Conservation (phyloP, 441 rosid genomes). For the Manihot esculenta region DNA sequence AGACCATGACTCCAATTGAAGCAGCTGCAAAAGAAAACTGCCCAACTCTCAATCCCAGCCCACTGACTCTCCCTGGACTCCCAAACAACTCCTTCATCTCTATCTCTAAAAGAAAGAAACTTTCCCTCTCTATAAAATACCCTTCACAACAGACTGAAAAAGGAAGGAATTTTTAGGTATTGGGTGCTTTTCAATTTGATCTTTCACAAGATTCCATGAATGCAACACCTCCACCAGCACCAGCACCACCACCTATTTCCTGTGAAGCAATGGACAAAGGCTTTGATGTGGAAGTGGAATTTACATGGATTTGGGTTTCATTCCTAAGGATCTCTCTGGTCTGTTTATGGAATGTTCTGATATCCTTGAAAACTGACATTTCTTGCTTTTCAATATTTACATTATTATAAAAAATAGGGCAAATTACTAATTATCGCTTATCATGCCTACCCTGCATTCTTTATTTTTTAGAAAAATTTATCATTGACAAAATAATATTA, state of each 20-base stretch:
- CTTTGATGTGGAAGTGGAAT: not conserved
- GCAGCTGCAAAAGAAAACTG: slow-evolving; percentile 52
- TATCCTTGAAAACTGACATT: not conserved
- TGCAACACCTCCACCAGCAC: not conserved
- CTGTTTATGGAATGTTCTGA: slow-evolving; percentile 12
- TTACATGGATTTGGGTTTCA: slow-evolving; percentile 8
- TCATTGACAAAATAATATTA: too few relatives aligned
- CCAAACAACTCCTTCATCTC: slow-evolving; percentile 50
- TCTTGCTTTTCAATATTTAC: not conserved
- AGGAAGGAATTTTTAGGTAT: not conserved
- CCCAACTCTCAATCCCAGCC: slow-evolving; percentile 43
- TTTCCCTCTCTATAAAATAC: not conserved
- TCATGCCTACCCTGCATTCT: not conserved
- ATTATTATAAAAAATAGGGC: not conserved
- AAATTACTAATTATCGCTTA: not conserved
- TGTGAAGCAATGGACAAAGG: slow-evolving; percentile 9
- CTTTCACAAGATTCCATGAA: slow-evolving; percentile 7
- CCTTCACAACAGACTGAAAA: not conserved
- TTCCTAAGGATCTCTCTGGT: not conserved
- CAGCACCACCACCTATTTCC: not conserved
- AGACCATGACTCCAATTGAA: slow-evolving; percentile 50
- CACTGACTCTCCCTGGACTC: slow-evolving; percentile 51
- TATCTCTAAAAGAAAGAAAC: slow-evolving; percentile 4
- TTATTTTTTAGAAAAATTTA: too few relatives aligned
- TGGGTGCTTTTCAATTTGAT: slow-evolving; percentile 6